Conservation (phyloP, 768 basidiomycete genomes). For the Mycena capillaripes region DNA sequence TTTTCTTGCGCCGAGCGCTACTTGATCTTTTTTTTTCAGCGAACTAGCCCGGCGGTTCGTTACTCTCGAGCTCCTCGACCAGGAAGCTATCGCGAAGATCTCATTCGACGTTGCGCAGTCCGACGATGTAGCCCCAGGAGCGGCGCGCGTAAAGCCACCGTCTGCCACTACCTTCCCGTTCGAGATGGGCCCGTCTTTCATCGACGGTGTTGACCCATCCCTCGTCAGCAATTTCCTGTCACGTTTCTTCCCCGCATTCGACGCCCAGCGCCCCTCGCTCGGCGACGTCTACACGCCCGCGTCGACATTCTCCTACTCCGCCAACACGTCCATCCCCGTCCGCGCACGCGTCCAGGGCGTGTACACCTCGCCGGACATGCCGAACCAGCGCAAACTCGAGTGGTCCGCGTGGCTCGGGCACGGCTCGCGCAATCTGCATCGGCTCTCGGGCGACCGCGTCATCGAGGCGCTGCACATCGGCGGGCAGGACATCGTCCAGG, state of each 20-base stretch:
- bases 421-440: constrained; percentile 84
- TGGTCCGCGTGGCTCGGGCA: constrained; percentile 83
- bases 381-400: constrained; percentile 86
- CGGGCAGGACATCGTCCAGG: constrained; percentile 70
- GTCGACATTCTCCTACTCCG: constrained; percentile 93
- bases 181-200: constrained; percentile 80
- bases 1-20: not conserved
- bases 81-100: constrained; percentile 83
- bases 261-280: constrained; percentile 78
- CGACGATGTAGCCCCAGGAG: constrained; percentile 47
- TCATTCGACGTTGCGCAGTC: constrained; percentile 82
- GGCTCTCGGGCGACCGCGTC: constrained; percentile 74
- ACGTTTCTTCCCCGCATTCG: constrained; percentile 90
- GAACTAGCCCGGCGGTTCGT: constrained; percentile 87
- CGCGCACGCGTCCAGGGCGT: constrained; percentile 83
- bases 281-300: constrained; percentile 82
- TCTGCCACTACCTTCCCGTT: constrained; percentile 83
- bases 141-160: constrained; percentile 54
- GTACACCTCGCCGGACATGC: constrained; percentile 73
- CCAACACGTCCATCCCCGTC: constrained; percentile 85
- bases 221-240: constrained; percentile 85
- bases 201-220: constrained; percentile 78
- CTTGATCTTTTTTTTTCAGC: constrained; percentile 54
- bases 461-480: constrained; percentile 81
- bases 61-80: constrained; percentile 86